Evolutionary conservation across 192 early-diverging fungal genomes (phyloP).

Genomic region (Entomortierella chlamydospora): DNA sequence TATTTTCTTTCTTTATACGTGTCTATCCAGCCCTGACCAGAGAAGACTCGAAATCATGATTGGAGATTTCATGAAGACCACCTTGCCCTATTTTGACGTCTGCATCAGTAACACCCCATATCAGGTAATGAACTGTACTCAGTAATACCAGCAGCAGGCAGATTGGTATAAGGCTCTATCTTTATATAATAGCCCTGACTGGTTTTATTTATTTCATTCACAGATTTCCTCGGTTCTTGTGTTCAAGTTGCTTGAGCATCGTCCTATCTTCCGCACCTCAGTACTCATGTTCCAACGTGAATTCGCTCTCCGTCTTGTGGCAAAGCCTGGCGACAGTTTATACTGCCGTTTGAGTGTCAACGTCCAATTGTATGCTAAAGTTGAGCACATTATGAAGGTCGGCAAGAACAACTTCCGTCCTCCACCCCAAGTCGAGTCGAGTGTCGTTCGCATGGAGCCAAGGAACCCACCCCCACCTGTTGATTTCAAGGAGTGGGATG

Average conservation of each 20-base stretch:
- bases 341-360: conserved; percentile 96
- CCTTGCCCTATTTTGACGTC: conserved; percentile 97
- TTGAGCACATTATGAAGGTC: conserved; percentile 97
- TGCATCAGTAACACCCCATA: conserved; percentile 99
- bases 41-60: conserved; percentile 92
- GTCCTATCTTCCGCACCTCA: conserved; percentile 91
- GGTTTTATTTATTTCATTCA: not conserved
- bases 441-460: conserved; percentile 95
- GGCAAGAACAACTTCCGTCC: conserved; percentile 98
- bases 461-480: conserved; percentile 94
- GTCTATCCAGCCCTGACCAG: conserved; percentile 74
- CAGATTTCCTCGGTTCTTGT: conserved; percentile 94
- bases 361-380: conserved; percentile 93
- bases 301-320: conserved; percentile 94
- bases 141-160: too few relatives aligned
- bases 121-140: conserved; percentile 59
- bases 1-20: too few relatives aligned
- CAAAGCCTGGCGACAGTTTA: conserved; percentile 91
- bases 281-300: conserved; percentile 99
- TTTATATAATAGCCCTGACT: too few relatives aligned
- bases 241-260: conserved; percentile 95
- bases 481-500: conserved; percentile 97
- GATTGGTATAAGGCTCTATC: too few relatives aligned
- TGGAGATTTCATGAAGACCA: conserved; percentile 98
- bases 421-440: conserved; percentile 96